phyloP scores from a whole-genome alignment of 495 filamentous ascomycete genomes.

The Hypoxylon intermedium region DNA sequence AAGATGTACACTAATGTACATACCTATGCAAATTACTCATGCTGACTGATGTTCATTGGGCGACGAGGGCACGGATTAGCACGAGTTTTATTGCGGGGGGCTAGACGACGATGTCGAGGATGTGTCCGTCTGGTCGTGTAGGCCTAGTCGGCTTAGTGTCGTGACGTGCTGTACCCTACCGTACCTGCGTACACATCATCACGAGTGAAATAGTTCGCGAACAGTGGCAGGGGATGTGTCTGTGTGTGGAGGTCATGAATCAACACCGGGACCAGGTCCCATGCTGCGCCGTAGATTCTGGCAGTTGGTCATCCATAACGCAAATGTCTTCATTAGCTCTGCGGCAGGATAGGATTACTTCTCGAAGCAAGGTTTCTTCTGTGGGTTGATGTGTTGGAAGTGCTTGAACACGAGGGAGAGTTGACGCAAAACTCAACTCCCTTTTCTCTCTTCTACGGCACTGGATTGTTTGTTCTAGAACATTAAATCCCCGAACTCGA shows the following conservation, averaged over 20 bases:
- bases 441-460: conserved; percentile 4
- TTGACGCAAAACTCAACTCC: not conserved
- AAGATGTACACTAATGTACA: conserved; percentile 8
- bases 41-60: conserved; percentile 16
- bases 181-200: conserved; percentile 22
- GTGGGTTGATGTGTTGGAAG: not conserved
- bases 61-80: conserved; percentile 2
- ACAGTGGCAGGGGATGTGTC: not conserved
- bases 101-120: too few relatives aligned
- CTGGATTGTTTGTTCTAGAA: too few relatives aligned
- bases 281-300: conserved; percentile 17
- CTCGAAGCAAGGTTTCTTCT: conserved; percentile 2
- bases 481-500: too few relatives aligned
- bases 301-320: not conserved
- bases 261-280: conserved; percentile 16
- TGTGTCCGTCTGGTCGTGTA: too few relatives aligned
- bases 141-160: conserved; percentile 6
- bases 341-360: not conserved
- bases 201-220: conserved; percentile 13
- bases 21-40: conserved; percentile 9
- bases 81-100: conserved; percentile 17
- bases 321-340: conserved; percentile 3
- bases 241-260: conserved; percentile 21
- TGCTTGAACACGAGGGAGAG: conserved; percentile 5
- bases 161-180: conserved; percentile 20